Evolutionary conservation across 1,284 basidiomycete genomes (phyloP).

Genomic region (Sporisorium graminicola): DNA sequence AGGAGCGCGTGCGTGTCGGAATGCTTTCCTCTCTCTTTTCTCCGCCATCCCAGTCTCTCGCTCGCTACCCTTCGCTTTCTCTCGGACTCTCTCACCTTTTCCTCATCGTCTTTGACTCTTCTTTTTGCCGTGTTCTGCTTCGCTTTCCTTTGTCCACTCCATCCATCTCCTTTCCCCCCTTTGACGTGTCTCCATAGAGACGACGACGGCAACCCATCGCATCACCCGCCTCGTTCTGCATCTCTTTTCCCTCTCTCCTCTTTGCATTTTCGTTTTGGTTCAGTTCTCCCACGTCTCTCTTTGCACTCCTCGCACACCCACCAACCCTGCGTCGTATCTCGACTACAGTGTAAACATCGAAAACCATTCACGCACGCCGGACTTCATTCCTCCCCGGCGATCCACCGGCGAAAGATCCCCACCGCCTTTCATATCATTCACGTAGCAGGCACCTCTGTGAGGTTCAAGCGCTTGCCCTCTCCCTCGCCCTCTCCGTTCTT

Average conservation of each 20-base stretch:
- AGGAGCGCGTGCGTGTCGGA: not conserved
- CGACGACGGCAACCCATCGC: constrained; percentile 16
- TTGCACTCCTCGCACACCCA: not conserved
- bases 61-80: not conserved
- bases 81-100: not conserved
- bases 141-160: constrained; percentile 9
- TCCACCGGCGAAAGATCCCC: constrained; percentile 8
- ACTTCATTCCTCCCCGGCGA: constrained; percentile 6
- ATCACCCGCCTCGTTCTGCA: constrained; percentile 11
- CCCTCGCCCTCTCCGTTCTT: not conserved
- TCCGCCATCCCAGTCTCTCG: too few species aligned
- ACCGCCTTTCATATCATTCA: not conserved
- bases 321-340: not conserved
- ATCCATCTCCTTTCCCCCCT: constrained; percentile 1
- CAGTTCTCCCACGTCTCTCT: not conserved
- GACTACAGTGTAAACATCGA: not conserved
- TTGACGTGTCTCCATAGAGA: constrained; percentile 13
- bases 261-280: not conserved
- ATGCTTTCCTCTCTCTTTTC: not conserved
- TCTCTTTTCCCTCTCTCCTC: constrained; percentile 1
- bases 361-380: not conserved
- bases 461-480: too few species aligned
- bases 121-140: not conserved
- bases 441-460: constrained; percentile 25
- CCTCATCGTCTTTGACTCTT: not conserved